These are phyloP conservation scores for Aspergillus sclerotiicarbonarius DNA, from an alignment of 495 filamentous ascomycete genomes.

Conservation along the genomic window DNA sequence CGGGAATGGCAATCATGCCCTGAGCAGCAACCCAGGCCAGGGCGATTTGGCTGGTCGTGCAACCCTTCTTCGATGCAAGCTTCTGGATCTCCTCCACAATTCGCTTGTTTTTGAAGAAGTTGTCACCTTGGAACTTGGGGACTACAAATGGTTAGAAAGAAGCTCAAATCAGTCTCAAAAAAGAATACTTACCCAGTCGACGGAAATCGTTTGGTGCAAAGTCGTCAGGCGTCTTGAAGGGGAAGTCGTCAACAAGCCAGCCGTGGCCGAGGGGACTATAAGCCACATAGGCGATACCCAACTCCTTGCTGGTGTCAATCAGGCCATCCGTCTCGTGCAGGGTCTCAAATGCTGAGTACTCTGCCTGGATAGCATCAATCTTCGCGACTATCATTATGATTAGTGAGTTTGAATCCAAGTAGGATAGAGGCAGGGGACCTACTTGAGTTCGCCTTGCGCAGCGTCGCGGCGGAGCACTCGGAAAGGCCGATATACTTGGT, in stretches of 20 bases:
- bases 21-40: constrained; percentile 49
- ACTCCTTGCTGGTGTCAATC: constrained; percentile 39
- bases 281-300: constrained; percentile 43
- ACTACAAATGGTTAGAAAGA: constrained; percentile 15
- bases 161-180: background rate
- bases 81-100: constrained; percentile 47
- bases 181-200: constrained; percentile 26
- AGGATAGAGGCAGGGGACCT: background rate
- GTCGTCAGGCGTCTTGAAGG: constrained; percentile 42
- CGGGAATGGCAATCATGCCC: constrained; percentile 47
- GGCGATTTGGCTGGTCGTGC: constrained; percentile 40
- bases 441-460: constrained; percentile 47
- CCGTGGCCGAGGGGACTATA: constrained; percentile 48
- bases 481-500: constrained; percentile 49
- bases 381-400: constrained; percentile 37
- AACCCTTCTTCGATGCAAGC: constrained; percentile 37
- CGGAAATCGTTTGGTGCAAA: constrained; percentile 46
- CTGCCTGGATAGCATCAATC: constrained; percentile 51
- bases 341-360: constrained; percentile 52
- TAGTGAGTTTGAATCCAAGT: background rate
- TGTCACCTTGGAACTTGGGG: constrained; percentile 51
- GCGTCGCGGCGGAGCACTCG: constrained; percentile 43
- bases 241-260: constrained; percentile 45
- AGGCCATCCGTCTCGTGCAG: constrained; percentile 42
- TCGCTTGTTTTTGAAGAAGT: constrained; percentile 47